Conservation (phyloP, 2,329 filamentous ascomycete species). For the Colletotrichum viniferum region DNA sequence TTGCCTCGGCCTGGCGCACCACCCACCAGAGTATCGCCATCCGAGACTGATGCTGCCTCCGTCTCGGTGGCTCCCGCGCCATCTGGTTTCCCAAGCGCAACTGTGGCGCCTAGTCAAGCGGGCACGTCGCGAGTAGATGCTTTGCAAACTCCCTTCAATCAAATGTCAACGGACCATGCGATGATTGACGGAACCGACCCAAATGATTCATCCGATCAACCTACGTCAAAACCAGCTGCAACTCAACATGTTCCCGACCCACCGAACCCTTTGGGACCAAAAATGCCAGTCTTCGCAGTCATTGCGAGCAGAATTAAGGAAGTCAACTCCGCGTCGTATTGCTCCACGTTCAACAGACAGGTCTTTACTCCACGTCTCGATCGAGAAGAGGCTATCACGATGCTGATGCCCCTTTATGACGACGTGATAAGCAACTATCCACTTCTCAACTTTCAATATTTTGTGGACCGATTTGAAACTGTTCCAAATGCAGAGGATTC, state of each 20-base stretch:
- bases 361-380: constrained; percentile 11
- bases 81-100: background rate
- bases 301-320: constrained; percentile 5
- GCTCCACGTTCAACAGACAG: constrained; percentile 15
- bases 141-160: background rate
- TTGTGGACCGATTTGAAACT: constrained; percentile 2
- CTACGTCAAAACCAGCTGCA: background rate
- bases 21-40: constrained; percentile 4
- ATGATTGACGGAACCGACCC: background rate
- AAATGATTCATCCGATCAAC: background rate
- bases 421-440: constrained; percentile 1
- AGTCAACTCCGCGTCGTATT: constrained; percentile 8
- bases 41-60: constrained; percentile 12
- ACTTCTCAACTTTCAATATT: constrained; percentile 13
- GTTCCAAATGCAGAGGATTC: background rate
- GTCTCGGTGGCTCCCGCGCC: constrained; percentile 2
- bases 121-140: background rate
- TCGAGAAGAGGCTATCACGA: constrained; percentile 2
- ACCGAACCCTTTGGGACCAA: background rate
- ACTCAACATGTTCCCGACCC: background rate
- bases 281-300: constrained; percentile 6
- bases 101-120: background rate
- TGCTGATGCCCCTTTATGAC: constrained; percentile 13
- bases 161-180: background rate
- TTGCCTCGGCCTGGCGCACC: constrained; percentile 9